phyloP scores from a whole-genome alignment of 768 basidiomycete genomes.

The Pholiota molesta region DNA sequence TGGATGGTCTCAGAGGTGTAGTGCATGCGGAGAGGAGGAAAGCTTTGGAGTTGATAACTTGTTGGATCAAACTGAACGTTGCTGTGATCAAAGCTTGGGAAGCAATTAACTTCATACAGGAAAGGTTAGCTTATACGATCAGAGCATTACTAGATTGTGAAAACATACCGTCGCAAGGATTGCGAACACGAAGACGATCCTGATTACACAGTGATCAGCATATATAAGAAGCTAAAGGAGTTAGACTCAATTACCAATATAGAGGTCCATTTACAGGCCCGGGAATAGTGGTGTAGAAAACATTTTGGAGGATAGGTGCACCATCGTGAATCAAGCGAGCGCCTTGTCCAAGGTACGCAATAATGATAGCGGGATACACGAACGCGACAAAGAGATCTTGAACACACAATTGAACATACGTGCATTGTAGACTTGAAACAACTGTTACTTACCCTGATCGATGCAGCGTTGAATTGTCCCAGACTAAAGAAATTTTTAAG shows the following conservation, averaged over 20 bases:
- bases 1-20: conserved; percentile 63
- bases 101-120: conserved; percentile 49
- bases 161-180: conserved; percentile 61
- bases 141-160: background rate
- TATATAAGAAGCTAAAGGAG: background rate
- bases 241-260: conserved; percentile 51
- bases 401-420: background rate
- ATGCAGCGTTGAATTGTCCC: conserved; percentile 65
- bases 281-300: conserved; percentile 71
- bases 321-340: conserved; percentile 59
- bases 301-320: conserved; percentile 49
- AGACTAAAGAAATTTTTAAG: conserved; percentile 38
- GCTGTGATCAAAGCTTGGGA: conserved; percentile 75
- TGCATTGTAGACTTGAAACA: background rate
- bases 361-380: conserved; percentile 61
- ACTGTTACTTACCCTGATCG: conserved; percentile 48
- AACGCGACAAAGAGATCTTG: conserved; percentile 54
- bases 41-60: conserved; percentile 63
- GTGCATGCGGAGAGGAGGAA: conserved; percentile 57
- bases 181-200: conserved; percentile 66
- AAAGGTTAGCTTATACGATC: background rate
- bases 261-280: conserved; percentile 53
- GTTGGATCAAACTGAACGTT: conserved; percentile 63
- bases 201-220: conserved; percentile 18
- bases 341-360: conserved; percentile 78